Conservation (phyloP, 805 yeast species). For the Candida quercuum region DNA sequence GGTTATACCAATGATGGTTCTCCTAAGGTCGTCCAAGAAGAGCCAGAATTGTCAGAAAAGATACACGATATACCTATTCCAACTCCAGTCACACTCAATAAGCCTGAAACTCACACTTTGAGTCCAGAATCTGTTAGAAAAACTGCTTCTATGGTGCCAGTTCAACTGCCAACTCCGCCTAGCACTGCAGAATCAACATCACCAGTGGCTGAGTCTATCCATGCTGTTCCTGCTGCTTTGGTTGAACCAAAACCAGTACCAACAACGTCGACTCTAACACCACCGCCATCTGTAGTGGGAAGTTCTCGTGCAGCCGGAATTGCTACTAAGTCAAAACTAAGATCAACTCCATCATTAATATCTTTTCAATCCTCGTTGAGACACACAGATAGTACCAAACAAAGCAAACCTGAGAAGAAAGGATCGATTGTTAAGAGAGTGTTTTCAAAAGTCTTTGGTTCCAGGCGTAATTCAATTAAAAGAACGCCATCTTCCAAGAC, state of each 20-base stretch:
- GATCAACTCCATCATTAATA: neutral
- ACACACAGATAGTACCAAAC: neutral
- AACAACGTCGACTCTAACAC: too few species aligned
- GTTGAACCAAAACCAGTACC: too few species aligned
- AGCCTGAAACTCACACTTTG: too few species aligned
- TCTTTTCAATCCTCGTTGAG: neutral
- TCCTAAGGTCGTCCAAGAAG: neutral
- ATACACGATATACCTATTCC: neutral
- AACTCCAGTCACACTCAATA: too few species aligned
- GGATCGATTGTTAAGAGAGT: conserved; percentile 19
- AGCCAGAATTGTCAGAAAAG: neutral
- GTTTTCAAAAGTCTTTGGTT: conserved; percentile 14
- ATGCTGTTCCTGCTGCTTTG: too few species aligned
- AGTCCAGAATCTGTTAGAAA: too few species aligned
- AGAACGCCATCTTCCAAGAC: neutral
- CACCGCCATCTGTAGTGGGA: too few species aligned
- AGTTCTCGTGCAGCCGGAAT: too few species aligned
- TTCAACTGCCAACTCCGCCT: too few species aligned
- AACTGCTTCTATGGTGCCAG: too few species aligned
- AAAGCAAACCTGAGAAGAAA: conserved; percentile 5
- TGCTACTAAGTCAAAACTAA: neutral
- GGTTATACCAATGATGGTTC: neutral
- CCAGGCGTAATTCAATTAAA: neutral
- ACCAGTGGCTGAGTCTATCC: too few species aligned
- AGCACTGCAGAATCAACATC: too few species aligned